Evolutionary conservation across 306 rosid species (phyloP).

Genomic region (Cucumis hystrix): DNA sequence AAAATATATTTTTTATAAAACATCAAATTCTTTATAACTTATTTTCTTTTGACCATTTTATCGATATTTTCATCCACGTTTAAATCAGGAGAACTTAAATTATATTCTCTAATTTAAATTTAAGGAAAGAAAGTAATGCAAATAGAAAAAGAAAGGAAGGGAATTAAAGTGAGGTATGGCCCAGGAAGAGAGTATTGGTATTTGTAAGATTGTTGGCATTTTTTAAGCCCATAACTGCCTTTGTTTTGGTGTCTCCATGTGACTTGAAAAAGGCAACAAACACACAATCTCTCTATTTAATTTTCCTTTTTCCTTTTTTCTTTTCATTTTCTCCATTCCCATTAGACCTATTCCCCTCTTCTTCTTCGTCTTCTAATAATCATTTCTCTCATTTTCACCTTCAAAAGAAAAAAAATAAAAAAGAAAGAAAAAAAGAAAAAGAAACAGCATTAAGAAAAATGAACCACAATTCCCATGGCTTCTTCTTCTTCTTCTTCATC

Average conservation of each 20-base stretch:
- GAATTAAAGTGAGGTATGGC: slow-evolving; percentile 2
- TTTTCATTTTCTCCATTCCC: neutral
- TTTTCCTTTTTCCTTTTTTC: neutral
- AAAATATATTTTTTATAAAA: too few relatives aligned
- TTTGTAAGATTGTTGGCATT: neutral
- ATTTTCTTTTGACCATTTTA: too few relatives aligned
- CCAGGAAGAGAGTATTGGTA: slow-evolving; percentile 3
- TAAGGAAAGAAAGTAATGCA: too few relatives aligned
- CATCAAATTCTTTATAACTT: too few relatives aligned
- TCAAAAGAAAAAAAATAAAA: too few relatives aligned
- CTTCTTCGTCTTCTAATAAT: neutral
- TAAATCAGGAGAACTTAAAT: too few relatives aligned
- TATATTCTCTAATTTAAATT: too few relatives aligned
- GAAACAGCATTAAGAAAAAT: slow-evolving; percentile 12
- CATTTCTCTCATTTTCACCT: neutral
- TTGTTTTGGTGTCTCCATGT: slow-evolving; percentile 11
- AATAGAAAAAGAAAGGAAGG: neutral
- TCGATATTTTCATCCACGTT: too few relatives aligned
- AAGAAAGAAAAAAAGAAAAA: neutral
- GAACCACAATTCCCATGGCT: slow-evolving; percentile 13
- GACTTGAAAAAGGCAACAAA: slow-evolving; percentile 1
- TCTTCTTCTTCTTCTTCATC: slow-evolving; percentile 12
- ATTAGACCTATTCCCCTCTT: neutral
- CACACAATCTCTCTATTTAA: neutral
- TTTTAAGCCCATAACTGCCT: neutral